These are phyloP conservation scores for Porcisia hertigi DNA, from an alignment of 208 protist species.

Conservation along the genomic window DNA sequence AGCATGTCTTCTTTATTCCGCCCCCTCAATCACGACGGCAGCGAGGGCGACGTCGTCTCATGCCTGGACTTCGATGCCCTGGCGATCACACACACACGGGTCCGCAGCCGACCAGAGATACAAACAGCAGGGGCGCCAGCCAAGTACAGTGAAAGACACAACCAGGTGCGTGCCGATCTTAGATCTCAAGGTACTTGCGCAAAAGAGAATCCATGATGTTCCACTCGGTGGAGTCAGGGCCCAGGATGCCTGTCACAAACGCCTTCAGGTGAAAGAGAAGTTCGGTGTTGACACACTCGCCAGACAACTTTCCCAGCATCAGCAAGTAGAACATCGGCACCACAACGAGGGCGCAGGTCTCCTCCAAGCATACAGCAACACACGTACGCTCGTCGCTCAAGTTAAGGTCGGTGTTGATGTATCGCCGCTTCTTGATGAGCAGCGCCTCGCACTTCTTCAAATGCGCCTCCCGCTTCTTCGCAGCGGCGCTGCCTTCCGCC, in stretches of 20 bases:
- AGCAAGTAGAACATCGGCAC: background rate
- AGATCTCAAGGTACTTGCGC: background rate
- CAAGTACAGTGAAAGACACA: too few species aligned
- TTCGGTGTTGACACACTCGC: background rate
- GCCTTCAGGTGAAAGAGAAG: background rate
- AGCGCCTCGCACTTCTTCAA: conserved; percentile 1
- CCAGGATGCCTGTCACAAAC: background rate
- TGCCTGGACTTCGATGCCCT: too few species aligned
- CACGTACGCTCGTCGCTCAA: conserved; percentile 13
- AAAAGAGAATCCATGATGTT: background rate
- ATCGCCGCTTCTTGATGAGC: background rate
- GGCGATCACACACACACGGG: too few species aligned
- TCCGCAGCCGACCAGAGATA: too few species aligned
- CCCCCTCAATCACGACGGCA: too few species aligned
- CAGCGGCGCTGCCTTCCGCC: background rate
- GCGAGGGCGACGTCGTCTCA: too few species aligned
- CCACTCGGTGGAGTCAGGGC: background rate
- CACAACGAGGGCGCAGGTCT: background rate
- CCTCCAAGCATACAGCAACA: conserved; percentile 1
- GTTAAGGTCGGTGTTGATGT: conserved; percentile 9
- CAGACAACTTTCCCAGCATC: background rate
- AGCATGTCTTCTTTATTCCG: too few species aligned
- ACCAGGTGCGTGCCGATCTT: too few species aligned
- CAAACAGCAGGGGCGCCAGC: too few species aligned
- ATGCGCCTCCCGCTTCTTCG: background rate